A percentile compares a stretch with the other conserved stretches of the same genome.
Evolutionary conservation across 2,329 filamentous ascomycete species (phyloP).

Genomic region (Neonectria ditissima): DNA sequence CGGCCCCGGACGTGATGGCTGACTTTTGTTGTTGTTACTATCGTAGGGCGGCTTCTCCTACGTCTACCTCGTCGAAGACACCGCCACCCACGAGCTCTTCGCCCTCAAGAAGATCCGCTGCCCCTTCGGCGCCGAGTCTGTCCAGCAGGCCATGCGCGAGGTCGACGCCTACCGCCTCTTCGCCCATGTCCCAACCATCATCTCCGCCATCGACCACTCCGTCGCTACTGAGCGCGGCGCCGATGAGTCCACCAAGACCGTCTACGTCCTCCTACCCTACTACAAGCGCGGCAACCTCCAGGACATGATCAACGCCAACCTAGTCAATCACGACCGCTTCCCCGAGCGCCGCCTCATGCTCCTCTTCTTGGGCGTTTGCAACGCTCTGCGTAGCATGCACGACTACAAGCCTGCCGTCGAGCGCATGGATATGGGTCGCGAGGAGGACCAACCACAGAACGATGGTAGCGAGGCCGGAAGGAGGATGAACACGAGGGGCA

Average conservation of each 20-base stretch:
- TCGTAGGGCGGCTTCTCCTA: constrained; percentile 94
- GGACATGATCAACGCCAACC: constrained; percentile 97
- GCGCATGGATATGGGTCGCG: constrained; percentile 65
- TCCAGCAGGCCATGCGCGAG: constrained; percentile 94
- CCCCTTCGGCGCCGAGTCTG: constrained; percentile 96
- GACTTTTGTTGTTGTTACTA: constrained; percentile 1
- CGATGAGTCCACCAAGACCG: constrained; percentile 81
- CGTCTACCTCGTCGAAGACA: constrained; percentile 98
- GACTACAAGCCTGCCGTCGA: constrained; percentile 72
- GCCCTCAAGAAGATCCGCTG: constrained; percentile 99
- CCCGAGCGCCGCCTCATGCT: constrained; percentile 90
- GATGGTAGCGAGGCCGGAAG: constrained; percentile 36
- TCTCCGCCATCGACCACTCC: constrained; percentile 84
- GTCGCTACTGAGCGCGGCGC: constrained; percentile 79
- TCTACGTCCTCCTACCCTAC: constrained; percentile 96
- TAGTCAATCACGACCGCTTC: constrained; percentile 93
- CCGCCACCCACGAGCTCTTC: constrained; percentile 82
- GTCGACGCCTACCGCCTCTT: constrained; percentile 97
- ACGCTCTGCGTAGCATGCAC: constrained; percentile 90
- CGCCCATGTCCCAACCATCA: constrained; percentile 84
- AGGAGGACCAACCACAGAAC: constrained; percentile 54
- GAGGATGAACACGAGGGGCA: constrained; percentile 52
- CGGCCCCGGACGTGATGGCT: background rate
- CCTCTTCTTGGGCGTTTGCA: constrained; percentile 91
- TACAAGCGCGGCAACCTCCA: constrained; percentile 95